A percentile compares a stretch with the other conserved stretches of the same genome.
Evolutionary conservation across 768 basidiomycete species (phyloP).

Genomic region (Panellus pusillus): DNA sequence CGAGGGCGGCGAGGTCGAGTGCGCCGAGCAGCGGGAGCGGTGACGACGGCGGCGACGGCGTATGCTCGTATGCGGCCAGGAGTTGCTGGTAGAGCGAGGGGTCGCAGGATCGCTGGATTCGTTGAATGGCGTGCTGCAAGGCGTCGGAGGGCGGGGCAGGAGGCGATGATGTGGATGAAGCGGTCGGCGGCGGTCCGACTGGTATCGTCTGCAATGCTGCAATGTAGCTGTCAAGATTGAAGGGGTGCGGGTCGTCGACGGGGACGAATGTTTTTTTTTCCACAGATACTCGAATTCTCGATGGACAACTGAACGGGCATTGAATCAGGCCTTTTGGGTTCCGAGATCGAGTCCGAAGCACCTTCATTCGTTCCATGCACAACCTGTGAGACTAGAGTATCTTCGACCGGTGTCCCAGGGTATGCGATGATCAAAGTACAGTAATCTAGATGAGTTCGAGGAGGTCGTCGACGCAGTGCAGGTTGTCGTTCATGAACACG

Average conservation of each 20-base stretch:
- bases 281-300: no score
- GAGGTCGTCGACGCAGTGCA: no score
- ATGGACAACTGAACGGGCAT: no score
- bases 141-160: no score
- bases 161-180: slow-evolving; percentile 63
- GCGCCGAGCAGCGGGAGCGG: slow-evolving; percentile 44
- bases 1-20: slow-evolving; percentile 50
- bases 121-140: slow-evolving; percentile 70
- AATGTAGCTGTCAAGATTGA: slow-evolving; percentile 82
- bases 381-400: no score
- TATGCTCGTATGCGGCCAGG: slow-evolving; percentile 55
- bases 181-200: slow-evolving; percentile 72
- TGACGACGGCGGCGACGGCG: slow-evolving; percentile 26
- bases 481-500: no score
- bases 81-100: slow-evolving; percentile 55
- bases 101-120: slow-evolving; percentile 71
- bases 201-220: slow-evolving; percentile 72
- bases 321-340: no score
- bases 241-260: slow-evolving; percentile 78
- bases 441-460: no score
- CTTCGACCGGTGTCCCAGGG: no score
- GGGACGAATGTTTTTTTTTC: slow-evolving; percentile 36
- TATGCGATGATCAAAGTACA: no score
- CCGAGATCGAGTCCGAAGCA: no score
- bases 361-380: no score